Evolutionary conservation across 2,329 filamentous ascomycete species (phyloP).

Genomic region (Hymenoscyphus fraxineus): DNA sequence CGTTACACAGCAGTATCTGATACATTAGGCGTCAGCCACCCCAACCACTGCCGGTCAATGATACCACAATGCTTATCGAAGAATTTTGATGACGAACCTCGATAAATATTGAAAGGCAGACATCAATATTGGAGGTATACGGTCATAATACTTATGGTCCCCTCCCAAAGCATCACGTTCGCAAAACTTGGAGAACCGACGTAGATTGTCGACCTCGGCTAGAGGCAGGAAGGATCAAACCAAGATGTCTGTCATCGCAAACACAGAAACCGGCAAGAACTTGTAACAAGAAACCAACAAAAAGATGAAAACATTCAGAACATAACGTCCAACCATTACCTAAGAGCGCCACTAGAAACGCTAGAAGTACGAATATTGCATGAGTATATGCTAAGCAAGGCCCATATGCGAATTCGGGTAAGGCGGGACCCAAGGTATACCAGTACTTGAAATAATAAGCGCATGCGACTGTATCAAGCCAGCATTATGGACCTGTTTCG

Average conservation of each 20-base stretch:
- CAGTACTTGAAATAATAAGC: not conserved
- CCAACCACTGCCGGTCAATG: not conserved
- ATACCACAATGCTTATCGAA: not conserved
- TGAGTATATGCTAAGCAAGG: not conserved
- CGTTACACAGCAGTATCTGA: not conserved
- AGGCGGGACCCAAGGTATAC: not conserved
- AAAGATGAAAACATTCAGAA: not conserved
- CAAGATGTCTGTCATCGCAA: not conserved
- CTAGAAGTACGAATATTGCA: not conserved
- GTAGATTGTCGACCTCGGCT: not conserved
- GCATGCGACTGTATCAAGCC: not conserved
- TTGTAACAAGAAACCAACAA: conserved; percentile 1
- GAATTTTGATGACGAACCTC: not conserved
- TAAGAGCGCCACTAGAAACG: not conserved
- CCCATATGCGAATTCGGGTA: not conserved
- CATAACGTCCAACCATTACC: not conserved
- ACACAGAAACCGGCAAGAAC: not conserved
- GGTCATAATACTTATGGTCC: no score
- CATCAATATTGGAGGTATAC: no score
- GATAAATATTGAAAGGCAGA: not conserved
- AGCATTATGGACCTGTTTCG: not conserved
- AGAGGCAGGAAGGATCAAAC: conserved; percentile 2
- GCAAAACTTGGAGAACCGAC: not conserved
- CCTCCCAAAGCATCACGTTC: not conserved
- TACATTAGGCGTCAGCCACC: not conserved